phyloP scores from a whole-genome alignment of 1,139 yeast genomes.

The Komagataea norvegica region DNA sequence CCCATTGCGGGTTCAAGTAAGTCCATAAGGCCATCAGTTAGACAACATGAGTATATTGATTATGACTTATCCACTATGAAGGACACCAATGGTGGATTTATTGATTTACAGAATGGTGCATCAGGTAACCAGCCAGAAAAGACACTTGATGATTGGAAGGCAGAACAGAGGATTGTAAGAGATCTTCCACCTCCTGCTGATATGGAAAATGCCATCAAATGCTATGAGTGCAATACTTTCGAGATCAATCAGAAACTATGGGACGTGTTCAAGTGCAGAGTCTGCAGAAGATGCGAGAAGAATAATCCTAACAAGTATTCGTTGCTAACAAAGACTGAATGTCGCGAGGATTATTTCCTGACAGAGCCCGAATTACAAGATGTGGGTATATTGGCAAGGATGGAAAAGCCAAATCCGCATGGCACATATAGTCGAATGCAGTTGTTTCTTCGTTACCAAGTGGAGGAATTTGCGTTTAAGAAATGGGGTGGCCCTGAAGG shows the following conservation, averaged over 20 bases:
- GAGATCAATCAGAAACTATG: conserved; percentile 75
- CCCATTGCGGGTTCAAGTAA: conserved; percentile 9
- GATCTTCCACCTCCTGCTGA: conserved; percentile 71
- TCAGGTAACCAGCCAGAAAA: conserved; percentile 32
- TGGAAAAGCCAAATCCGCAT: conserved; percentile 94
- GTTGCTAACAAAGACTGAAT: conserved; percentile 88
- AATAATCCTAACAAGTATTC: conserved; percentile 83
- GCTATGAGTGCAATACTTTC: conserved; percentile 71
- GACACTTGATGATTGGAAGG: conserved; percentile 75
- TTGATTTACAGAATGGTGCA: conserved; percentile 36
- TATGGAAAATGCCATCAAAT: conserved; percentile 65
- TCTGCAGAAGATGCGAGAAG: conserved; percentile 74
- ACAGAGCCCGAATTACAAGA: conserved; percentile 93
- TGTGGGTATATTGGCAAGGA: conserved; percentile 56
- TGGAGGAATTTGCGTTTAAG: conserved; percentile 85
- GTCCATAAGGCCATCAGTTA: conserved; percentile 35
- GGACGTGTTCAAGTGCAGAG: conserved; percentile 65
- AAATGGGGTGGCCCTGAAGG: conserved; percentile 95
- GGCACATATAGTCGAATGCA: conserved; percentile 88
- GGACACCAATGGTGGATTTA: conserved; percentile 85
- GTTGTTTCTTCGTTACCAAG: conserved; percentile 80
- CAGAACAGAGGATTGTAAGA: conserved; percentile 47
- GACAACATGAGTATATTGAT: conserved; percentile 75
- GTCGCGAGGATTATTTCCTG: conserved; percentile 83
- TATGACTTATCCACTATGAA: conserved; percentile 87